Conservation (phyloP, 768 basidiomycete species). For the Lepiota venenata region DNA sequence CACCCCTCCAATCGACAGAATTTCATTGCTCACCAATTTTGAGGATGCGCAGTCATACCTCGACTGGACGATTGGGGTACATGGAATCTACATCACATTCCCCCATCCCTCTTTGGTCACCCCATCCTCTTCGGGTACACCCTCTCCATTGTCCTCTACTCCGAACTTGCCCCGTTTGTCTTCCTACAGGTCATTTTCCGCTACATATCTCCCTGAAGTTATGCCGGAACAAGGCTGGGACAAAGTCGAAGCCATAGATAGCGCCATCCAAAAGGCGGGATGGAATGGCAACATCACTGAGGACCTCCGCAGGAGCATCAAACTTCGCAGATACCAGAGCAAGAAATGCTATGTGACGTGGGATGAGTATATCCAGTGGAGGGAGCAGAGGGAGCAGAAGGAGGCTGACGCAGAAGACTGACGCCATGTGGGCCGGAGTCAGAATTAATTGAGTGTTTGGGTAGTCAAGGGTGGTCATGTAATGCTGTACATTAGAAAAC, state of each 20-base stretch:
- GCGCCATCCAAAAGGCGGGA: conserved; percentile 91
- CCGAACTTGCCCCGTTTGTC: conserved; percentile 50
- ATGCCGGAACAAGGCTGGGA: conserved; percentile 94
- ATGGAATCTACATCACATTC: conserved; percentile 91
- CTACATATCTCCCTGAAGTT: conserved; percentile 93
- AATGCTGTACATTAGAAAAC: conserved; percentile 8
- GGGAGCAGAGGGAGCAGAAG: conserved; percentile 37
- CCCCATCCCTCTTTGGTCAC: conserved; percentile 69
- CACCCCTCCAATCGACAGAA: conserved; percentile 37
- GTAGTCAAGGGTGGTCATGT: conserved; percentile 2
- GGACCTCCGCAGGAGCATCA: conserved; percentile 71
- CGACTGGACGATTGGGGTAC: conserved; percentile 90
- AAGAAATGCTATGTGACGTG: conserved; percentile 62
- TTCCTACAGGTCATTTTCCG: conserved; percentile 64
- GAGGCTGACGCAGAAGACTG: conserved; percentile 3
- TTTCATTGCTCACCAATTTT: conserved; percentile 93
- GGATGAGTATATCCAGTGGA: conserved; percentile 79
- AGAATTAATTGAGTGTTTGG: background rate
- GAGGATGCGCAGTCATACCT: conserved; percentile 81
- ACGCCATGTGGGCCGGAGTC: background rate
- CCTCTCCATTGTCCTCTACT: conserved; percentile 71
- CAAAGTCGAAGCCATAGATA: conserved; percentile 85
- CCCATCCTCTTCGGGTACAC: conserved; percentile 53
- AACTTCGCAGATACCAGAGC: conserved; percentile 81
- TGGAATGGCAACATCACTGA: conserved; percentile 83